Percentiles rank a stretch among this genome's conserved stretches.
phyloP scores from a whole-genome alignment of 352 stramenopile species.

The Phytopythium kandeliae region DNA sequence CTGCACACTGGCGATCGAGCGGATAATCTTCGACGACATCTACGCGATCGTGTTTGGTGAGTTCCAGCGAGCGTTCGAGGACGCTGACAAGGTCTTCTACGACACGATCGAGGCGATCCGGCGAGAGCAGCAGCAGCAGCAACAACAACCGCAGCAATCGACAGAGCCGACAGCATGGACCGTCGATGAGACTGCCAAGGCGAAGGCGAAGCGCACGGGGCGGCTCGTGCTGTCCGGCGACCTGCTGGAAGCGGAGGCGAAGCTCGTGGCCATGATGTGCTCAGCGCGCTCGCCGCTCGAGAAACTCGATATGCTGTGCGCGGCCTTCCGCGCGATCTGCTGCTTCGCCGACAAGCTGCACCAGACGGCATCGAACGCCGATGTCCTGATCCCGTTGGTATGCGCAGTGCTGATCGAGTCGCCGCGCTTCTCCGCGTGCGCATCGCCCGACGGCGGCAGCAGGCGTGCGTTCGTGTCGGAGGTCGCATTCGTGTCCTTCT shows the following conservation, averaged over 20 bases:
- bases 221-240: conserved; percentile 22
- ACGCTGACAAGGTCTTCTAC: conserved; percentile 39
- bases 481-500: conserved; percentile 72
- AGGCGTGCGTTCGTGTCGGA: conserved; percentile 52
- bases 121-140: conserved; percentile 30
- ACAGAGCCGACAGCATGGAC: background rate
- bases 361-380: conserved; percentile 51
- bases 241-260: conserved; percentile 33
- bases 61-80: conserved; percentile 37
- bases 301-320: conserved; percentile 61
- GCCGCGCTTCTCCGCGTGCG: conserved; percentile 13
- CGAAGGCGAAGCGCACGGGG: conserved; percentile 1
- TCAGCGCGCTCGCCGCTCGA: conserved; percentile 40
- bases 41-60: conserved; percentile 49
- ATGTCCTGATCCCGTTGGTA: conserved; percentile 68
- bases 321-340: conserved; percentile 54
- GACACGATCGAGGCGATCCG: conserved; percentile 46
- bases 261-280: conserved; percentile 40
- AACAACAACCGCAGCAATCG: too few species aligned
- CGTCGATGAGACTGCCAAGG: background rate
- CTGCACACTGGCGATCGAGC: conserved; percentile 51
- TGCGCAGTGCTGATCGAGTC: conserved; percentile 54
- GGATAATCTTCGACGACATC: conserved; percentile 64
- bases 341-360: conserved; percentile 63
- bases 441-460: background rate